phyloP scores from a whole-genome alignment of 2,329 filamentous ascomycete genomes.

The Hypoxylon sp. region DNA sequence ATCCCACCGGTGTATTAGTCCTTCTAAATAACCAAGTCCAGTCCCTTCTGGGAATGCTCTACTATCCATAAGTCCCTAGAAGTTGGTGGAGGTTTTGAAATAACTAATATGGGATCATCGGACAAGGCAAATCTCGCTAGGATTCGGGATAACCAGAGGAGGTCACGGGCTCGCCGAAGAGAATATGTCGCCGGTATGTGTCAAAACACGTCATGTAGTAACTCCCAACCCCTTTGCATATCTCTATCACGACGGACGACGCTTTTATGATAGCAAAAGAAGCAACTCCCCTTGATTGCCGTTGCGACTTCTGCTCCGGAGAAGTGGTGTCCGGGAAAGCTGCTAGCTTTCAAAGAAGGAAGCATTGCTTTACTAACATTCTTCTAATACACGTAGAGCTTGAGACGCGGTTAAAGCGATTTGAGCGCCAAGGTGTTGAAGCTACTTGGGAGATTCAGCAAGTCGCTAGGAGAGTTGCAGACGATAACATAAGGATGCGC shows the following conservation, averaged over 20 bases:
- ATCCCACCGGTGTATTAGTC: neutral
- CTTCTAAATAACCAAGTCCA: neutral
- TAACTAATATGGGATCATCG: conserved; percentile 18
- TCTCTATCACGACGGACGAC: neutral
- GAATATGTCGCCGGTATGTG: conserved; percentile 70
- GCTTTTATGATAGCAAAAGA: neutral
- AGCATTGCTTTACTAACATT: neutral
- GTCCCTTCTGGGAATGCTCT: neutral
- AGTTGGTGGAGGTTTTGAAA: neutral
- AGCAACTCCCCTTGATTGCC: no score
- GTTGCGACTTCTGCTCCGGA: no score
- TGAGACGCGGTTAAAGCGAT: conserved; percentile 73
- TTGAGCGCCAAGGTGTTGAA: conserved; percentile 75
- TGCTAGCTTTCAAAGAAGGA: neutral
- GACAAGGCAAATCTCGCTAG: conserved; percentile 42
- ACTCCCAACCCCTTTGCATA: neutral
- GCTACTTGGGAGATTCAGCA: conserved; percentile 80
- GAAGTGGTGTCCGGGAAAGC: neutral
- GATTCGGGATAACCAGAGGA: conserved; percentile 82
- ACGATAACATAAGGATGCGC: conserved; percentile 77
- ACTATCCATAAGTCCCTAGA: neutral
- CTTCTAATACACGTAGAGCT: conserved; percentile 66
- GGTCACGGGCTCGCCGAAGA: conserved; percentile 80
- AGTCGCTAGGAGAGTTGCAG: conserved; percentile 76
- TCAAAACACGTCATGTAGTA: neutral